A percentile compares a stretch with the other conserved stretches of the same genome.
phyloP scores from a whole-genome alignment of 2,329 filamentous ascomycete species.

The Penicillium sp. region DNA sequence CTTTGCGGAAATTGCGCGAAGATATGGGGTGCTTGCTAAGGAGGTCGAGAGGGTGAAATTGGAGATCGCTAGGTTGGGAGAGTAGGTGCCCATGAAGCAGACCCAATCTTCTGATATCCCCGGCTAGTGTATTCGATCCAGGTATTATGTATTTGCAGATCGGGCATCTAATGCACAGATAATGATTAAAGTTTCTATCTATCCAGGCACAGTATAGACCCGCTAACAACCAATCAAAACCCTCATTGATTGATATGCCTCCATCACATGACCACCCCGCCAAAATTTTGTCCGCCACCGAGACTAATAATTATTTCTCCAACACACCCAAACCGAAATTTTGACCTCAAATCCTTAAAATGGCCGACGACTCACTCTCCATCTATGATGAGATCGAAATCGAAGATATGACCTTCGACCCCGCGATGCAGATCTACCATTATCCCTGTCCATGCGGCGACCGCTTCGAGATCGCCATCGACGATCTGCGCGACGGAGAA shows the following conservation, averaged over 20 bases:
- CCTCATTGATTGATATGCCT: slow-evolving; percentile 1
- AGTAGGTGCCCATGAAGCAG: slow-evolving; percentile 4
- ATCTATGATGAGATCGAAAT: slow-evolving; percentile 99
- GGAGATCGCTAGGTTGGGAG: slow-evolving; percentile 26
- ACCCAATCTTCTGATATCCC: too few species aligned
- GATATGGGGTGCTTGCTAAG: slow-evolving; percentile 37
- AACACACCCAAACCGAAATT: not conserved
- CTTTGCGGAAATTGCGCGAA: slow-evolving; percentile 38
- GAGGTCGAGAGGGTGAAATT: slow-evolving; percentile 39
- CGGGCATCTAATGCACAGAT: too few species aligned
- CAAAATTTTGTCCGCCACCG: slow-evolving; percentile 15
- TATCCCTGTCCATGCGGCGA: slow-evolving; percentile 98
- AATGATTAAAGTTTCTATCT: not conserved
- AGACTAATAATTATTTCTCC: not conserved
- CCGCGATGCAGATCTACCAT: slow-evolving; percentile 80
- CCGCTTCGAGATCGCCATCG: slow-evolving; percentile 85
- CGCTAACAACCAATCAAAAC: not conserved
- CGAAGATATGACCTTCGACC: slow-evolving; percentile 94
- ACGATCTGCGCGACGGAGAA: slow-evolving; percentile 81
- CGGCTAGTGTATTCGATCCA: too few species aligned
- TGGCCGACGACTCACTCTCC: slow-evolving; percentile 66
- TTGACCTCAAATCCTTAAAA: slow-evolving; percentile 26
- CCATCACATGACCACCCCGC: slow-evolving; percentile 29
- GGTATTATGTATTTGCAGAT: not conserved
- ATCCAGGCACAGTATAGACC: not conserved